These are phyloP conservation scores for Tricholoma furcatifolium DNA, from an alignment of 768 basidiomycete species.

Conservation along the genomic window DNA sequence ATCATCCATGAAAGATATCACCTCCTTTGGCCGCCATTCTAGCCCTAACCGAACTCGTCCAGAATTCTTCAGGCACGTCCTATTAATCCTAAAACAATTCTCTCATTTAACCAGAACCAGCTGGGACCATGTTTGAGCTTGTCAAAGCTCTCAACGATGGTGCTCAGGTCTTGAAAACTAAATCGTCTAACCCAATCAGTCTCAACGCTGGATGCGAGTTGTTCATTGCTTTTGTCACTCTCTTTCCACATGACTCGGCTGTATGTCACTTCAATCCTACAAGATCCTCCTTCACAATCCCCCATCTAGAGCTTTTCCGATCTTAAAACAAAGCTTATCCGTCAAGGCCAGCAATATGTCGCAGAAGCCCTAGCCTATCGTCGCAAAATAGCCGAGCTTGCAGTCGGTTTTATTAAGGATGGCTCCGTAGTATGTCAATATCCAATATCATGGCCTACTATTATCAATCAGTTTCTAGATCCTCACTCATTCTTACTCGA, in stretches of 20 bases:
- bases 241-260: conserved; percentile 78
- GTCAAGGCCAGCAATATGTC: conserved; percentile 77
- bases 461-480: conserved; percentile 51
- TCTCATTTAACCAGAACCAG: conserved; percentile 34
- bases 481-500: conserved; percentile 94
- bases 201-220: conserved; percentile 88
- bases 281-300: conserved; percentile 11
- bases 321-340: conserved; percentile 80
- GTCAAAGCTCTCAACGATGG: conserved; percentile 80
- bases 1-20: conserved; percentile 51
- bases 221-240: conserved; percentile 86
- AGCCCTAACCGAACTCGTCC: conserved; percentile 78
- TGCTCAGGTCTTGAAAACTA: conserved; percentile 57
- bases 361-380: conserved; percentile 82
- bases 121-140: conserved; percentile 92
- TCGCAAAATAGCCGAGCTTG: conserved; percentile 83
- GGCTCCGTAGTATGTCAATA: conserved; percentile 71
- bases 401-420: conserved; percentile 93
- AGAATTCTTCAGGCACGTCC: conserved; percentile 69
- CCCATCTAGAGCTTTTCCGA: conserved; percentile 70
- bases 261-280: conserved; percentile 42
- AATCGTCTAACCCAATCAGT: conserved; percentile 77
- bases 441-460: conserved; percentile 1
- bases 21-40: conserved; percentile 88
- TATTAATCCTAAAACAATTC: background rate